A percentile compares a stretch with the other conserved stretches of the same genome.
These are phyloP conservation scores for Saccharomycopsis sp. DNA, from an alignment of 805 yeast genomes.

Conservation along the genomic window DNA sequence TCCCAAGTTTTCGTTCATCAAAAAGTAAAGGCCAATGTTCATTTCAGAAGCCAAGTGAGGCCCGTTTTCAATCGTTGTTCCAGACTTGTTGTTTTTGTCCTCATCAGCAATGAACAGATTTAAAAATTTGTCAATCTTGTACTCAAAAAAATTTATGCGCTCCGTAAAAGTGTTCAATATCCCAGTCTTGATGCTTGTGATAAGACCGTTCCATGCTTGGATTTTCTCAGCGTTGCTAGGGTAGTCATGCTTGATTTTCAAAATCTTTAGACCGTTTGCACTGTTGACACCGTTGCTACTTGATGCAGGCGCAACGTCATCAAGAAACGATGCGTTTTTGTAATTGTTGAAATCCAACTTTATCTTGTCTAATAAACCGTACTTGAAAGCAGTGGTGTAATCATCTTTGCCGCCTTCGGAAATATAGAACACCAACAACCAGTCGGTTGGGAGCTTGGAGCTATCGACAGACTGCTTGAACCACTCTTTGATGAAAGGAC, in stretches of 20 bases:
- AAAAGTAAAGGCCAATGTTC: slow-evolving; percentile 37
- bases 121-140: slow-evolving; percentile 31
- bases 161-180: slow-evolving; percentile 44
- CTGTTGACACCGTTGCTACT: slow-evolving; percentile 22
- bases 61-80: slow-evolving; percentile 5
- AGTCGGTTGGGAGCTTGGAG: slow-evolving; percentile 41
- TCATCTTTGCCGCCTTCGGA: slow-evolving; percentile 32
- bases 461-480: slow-evolving; percentile 35
- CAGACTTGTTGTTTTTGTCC: background rate
- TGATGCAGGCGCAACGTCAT: slow-evolving; percentile 11
- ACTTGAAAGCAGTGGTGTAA: slow-evolving; percentile 34
- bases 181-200: slow-evolving; percentile 38
- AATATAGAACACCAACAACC: slow-evolving; percentile 51
- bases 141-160: slow-evolving; percentile 35
- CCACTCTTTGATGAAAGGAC: slow-evolving; percentile 84
- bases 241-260: slow-evolving; percentile 26
- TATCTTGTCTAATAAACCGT: slow-evolving; percentile 46
- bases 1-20: slow-evolving; percentile 43
- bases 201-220: slow-evolving; percentile 45
- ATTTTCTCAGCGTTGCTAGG: slow-evolving; percentile 28
- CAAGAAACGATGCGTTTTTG: slow-evolving; percentile 11
- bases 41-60: slow-evolving; percentile 31
- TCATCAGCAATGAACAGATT: slow-evolving; percentile 14
- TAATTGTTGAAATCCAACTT: slow-evolving; percentile 38
- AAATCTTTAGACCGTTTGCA: slow-evolving; percentile 32